Base-by-base conservation (phyloP, 2,329 filamentous ascomycete genomes). In the Venturia oleaginea region DNA sequence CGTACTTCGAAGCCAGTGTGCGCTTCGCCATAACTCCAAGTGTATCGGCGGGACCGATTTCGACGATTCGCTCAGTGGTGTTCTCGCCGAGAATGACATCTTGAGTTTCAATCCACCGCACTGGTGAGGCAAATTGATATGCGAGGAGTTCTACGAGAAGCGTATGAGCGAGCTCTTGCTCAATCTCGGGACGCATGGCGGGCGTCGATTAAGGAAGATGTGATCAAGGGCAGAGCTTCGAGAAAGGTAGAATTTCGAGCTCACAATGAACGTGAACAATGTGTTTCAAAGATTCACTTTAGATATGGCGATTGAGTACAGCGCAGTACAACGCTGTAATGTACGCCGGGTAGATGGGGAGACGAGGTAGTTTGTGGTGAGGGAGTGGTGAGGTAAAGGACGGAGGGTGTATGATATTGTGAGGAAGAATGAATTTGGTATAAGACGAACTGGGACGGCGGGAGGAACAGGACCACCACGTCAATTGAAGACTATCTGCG, bases 91-190 rank as follows among this genome's bases (percentile, higher is more conserved):
- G 89, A 74, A 99, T 94, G 72, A 99, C 94, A 93, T 99, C 94
- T 80, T 99, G 94, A 64, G 94, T 99, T 81, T 99, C 94, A 78
- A 99, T 99, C 94, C 94, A 99, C 87, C 94, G 88, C 72, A 99
- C 94, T 61, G 94, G 94, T 64, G 93, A 97, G 72, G 94, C 94
- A 78, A 99, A 99, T 77, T 99, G 94, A 80, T 97, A 99, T 82
- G 94, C 94, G 71, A 99, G 87, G 69, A 99, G 90, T 87, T 99
- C 94, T 70, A 99, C 91, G 76, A 99, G 90, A 79, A 99, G 86
- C 70, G 93, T 97, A 80, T 99, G 93, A 75, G 94, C 90, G 78
- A 99, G 90, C 83, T 99, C 94, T 81, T 99, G 94, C 87, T 99
- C 93, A 78, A 97, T 84, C 86, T 99, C 94, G 78, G 94, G 94